Conservation (phyloP, 2,329 filamentous ascomycete genomes). For the Aspergillus cejpii region DNA sequence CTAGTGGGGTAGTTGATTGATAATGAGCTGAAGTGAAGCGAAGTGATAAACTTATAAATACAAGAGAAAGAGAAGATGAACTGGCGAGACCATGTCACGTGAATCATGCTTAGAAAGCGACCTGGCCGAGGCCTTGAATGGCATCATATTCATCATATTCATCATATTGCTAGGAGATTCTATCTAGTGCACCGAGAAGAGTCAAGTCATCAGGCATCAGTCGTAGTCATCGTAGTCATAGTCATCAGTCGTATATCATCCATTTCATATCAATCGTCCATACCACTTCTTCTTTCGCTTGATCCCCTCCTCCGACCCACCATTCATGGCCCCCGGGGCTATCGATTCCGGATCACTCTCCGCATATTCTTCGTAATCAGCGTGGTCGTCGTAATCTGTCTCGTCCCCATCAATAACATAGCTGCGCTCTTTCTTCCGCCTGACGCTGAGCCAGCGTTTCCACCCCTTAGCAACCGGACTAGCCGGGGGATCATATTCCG, state of each 20-base stretch:
- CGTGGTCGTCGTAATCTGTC: slow-evolving; percentile 21
- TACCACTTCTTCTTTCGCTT: slow-evolving; percentile 32
- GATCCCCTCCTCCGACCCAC: slow-evolving; percentile 8
- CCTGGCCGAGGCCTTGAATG: slow-evolving; percentile 17
- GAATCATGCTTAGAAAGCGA: slow-evolving; percentile 11
- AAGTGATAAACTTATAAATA: not conserved
- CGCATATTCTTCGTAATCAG: slow-evolving; percentile 20
- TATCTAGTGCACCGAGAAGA: not conserved
- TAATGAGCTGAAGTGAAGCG: not conserved
- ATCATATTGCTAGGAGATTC: not conserved
- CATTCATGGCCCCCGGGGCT: slow-evolving; percentile 5
- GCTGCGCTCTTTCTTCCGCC: slow-evolving; percentile 23
- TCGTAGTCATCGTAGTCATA: slow-evolving; percentile 1
- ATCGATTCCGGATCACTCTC: slow-evolving; percentile 19
- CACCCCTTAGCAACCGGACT: slow-evolving; percentile 34
- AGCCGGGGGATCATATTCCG: slow-evolving; percentile 34
- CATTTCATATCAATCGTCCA: slow-evolving; percentile 17
- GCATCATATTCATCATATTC: slow-evolving; percentile 9
- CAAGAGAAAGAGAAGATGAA: not conserved
- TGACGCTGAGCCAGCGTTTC: slow-evolving; percentile 34
- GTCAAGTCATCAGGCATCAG: slow-evolving; percentile 5
- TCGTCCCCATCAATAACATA: slow-evolving; percentile 12
- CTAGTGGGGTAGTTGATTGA: not conserved
- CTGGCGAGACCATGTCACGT: slow-evolving; percentile 18
- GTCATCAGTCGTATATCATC: slow-evolving; percentile 13